A percentile compares a stretch with the other conserved stretches of the same genome.
These are phyloP conservation scores for Claviceps sp. DNA, from an alignment of 2,329 filamentous ascomycete species.

Conservation along the genomic window DNA sequence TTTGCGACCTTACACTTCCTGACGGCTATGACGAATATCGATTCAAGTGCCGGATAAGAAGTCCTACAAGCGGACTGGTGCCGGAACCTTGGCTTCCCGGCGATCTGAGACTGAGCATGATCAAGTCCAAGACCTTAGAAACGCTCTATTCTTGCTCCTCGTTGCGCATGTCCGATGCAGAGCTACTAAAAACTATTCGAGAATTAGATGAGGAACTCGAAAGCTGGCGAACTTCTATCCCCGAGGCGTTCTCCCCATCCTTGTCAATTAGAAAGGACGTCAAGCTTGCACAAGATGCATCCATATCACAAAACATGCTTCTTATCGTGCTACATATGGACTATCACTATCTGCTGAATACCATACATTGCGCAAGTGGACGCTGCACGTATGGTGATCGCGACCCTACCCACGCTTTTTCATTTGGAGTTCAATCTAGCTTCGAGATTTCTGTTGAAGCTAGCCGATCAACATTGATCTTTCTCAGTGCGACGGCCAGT, in stretches of 20 bases:
- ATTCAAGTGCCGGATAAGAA: conserved; percentile 6
- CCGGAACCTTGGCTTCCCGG: conserved; percentile 26
- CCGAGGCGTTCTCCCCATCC: conserved; percentile 29
- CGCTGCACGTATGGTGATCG: conserved; percentile 27
- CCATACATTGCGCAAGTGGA: conserved; percentile 41
- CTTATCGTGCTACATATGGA: conserved; percentile 36
- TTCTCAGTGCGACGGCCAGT: conserved; percentile 28
- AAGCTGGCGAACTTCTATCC: conserved; percentile 36
- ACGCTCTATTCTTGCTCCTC: conserved; percentile 36
- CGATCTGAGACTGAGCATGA: conserved; percentile 33
- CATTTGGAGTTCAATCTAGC: conserved; percentile 35
- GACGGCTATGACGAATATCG: conserved; percentile 16
- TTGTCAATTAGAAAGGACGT: conserved; percentile 24
- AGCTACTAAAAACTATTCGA: conserved; percentile 39
- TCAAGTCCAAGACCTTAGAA: conserved; percentile 36
- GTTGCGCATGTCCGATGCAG: conserved; percentile 36
- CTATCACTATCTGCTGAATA: conserved; percentile 40
- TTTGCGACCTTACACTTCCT: conserved; percentile 39
- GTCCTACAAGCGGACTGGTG: neutral
- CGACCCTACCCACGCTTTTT: conserved; percentile 12
- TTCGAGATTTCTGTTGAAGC: conserved; percentile 39
- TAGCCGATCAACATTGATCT: conserved; percentile 39
- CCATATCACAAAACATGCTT: conserved; percentile 28
- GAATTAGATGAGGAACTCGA: conserved; percentile 44
- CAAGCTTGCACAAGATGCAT: conserved; percentile 15